Evolutionary conservation across 2,329 filamentous ascomycete genomes (phyloP).

Genomic region (Cladophialophora exuberans): DNA sequence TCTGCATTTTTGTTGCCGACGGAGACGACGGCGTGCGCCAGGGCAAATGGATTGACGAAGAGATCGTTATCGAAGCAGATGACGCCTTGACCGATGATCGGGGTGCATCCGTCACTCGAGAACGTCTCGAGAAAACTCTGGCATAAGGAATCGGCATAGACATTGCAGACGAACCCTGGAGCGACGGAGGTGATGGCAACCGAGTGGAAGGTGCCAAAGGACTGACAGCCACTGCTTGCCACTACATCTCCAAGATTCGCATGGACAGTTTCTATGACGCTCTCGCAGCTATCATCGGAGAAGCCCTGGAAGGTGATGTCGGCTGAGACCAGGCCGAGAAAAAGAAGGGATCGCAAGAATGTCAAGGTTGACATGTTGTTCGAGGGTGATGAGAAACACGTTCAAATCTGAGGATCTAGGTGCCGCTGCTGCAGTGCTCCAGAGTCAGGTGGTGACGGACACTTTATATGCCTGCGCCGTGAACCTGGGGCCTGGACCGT

Average conservation of each 20-base stretch:
- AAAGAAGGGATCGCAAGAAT: no score
- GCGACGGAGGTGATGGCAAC: neutral
- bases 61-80: neutral
- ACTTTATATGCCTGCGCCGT: no score
- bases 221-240: neutral
- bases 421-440: no score
- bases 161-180: neutral
- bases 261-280: neutral
- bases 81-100: neutral
- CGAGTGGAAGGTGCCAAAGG: neutral
- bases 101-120: neutral
- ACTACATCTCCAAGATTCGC: neutral
- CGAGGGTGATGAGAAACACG: no score
- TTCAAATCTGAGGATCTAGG: no score
- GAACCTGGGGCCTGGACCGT: no score
- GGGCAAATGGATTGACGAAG: neutral
- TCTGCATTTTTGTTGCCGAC: neutral
- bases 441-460: no score
- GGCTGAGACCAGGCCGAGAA: neutral
- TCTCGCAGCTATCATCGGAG: neutral
- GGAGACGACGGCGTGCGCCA: neutral
- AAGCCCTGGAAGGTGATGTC: neutral
- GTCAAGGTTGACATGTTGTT: no score
- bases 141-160: slow-evolving; percentile 1
- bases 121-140: neutral